Evolutionary conservation across 768 basidiomycete genomes (phyloP), one percentile per base, ranked within the genome.

Genomic region (Sutorius australiensis): DNA sequence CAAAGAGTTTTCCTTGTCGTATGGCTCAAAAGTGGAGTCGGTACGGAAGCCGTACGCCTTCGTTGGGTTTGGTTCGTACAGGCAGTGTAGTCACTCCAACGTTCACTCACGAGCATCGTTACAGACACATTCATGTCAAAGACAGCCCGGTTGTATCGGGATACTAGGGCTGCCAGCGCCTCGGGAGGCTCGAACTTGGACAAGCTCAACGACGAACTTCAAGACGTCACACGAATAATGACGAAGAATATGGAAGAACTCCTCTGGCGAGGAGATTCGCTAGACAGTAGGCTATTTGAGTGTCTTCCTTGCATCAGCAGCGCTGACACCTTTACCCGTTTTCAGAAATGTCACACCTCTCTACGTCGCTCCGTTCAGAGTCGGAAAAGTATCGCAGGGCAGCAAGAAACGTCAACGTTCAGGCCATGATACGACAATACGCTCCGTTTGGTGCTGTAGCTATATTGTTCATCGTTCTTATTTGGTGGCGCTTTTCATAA

Each of bases 241-340:
- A 98, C 97, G 9, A 98, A 99, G 77, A 98, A 99, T 66, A 99
- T 99, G 95, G 97, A 99, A 72, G 97, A 99, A 71, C 75, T 99
- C 47, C 73, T 99, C 45, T 98, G 95, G 97, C 79, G 97, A 68
- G 97, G 97, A 27, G 97, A 99, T 69, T 95, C 92, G 30, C 78
- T 99, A 53, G 97, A 99, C 71, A 80, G 97, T 95, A 65, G 61
- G 89, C 75, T 42, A 37, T 24, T 57, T n/a, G 12, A 14, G 21
- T 44, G 32, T 52, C 31, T 38, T 2, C 28, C 27, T 48, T 27
- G n/a, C 11, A 1, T 30, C 10, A n/a, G 6, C 28, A 21, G 32
- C 16, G 38, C 31, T 61, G 21, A 55, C 55, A 31, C 17, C 6
- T 16, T 50, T 19, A 34, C 17, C 28, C 46, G 24, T 36, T 44